Base-by-base conservation (phyloP, 164 flowering plant species). In the Sedum album region DNA sequence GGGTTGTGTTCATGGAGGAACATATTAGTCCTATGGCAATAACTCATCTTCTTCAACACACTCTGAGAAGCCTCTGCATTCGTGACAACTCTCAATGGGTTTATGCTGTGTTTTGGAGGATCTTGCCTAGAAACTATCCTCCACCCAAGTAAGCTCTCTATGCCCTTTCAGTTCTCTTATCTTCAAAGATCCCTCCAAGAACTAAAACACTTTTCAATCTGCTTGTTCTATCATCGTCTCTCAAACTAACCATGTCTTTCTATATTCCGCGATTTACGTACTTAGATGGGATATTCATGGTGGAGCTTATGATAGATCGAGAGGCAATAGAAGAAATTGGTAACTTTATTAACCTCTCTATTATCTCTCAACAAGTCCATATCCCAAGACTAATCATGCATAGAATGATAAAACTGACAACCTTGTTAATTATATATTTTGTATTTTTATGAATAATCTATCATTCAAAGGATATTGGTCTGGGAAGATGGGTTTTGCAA, bases 401-500 rank as follows among this genome's bases (percentile, higher is more conserved):
- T 38, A 63, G 66, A 44, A 64, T 33, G 25, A 15, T 64, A 14
- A n/a, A 20, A 26, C 7, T 11, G 44, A 66, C 46, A 66, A 13
- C 53, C 23, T 8, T n/a, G 31, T 21, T 55, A 23, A 9, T 26
- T 55, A 25, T 6, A 55, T 55, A 14, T 28, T 57, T 57, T 57
- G 62, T 57, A 26, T 28, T 57, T 17, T 57, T 57, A 18, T 28
- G 62, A 57, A 28, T 57, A 57, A 26, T 57, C 62, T 57, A 18
- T 20, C 33, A 11, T 23, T 57, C 6, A 28, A 75, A 94, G 97
- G 99, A 91, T 94, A 79, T 76, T 94, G 73, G 97, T 85, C 2
- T 91, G 97, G 97, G 97, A 91, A 77, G 97, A 91, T 80, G 99
- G 99, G 14, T 94, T 90, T 76, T 94, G 97, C 90, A 94, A 94